These are phyloP conservation scores for Clavulina sp. DNA, from an alignment of 768 basidiomycete genomes.

Conservation along the genomic window DNA sequence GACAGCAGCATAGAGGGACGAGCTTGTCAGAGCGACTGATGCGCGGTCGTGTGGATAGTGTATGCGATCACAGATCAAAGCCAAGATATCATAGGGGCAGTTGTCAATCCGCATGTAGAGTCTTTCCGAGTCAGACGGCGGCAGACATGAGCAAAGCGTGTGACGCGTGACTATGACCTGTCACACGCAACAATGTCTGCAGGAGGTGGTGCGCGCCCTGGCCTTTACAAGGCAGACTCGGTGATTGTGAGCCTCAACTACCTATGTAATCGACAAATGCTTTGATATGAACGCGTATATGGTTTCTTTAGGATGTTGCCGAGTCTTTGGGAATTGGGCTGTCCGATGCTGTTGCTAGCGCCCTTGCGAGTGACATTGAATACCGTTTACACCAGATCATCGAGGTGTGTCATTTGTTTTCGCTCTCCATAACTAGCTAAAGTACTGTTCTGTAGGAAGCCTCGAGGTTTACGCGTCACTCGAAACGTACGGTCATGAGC, in stretches of 20 bases:
- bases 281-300: not conserved
- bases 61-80: not conserved
- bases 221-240: conserved; percentile 1
- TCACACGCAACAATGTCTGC: not conserved
- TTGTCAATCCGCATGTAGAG: not conserved
- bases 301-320: conserved; percentile 42
- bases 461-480: conserved; percentile 90
- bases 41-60: not conserved
- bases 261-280: not conserved
- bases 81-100: not conserved
- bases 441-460: conserved; percentile 47
- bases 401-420: conserved; percentile 36
- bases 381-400: conserved; percentile 90
- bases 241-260: not conserved
- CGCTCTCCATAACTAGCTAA: not conserved
- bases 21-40: not conserved
- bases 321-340: conserved; percentile 70
- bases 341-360: conserved; percentile 59
- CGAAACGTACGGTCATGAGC: conserved; percentile 73
- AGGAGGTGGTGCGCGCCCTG: not conserved
- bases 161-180: not conserved
- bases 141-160: not conserved
- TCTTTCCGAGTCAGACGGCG: not conserved
- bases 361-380: conserved; percentile 90
- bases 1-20: not conserved